A percentile compares a stretch with the other conserved stretches of the same genome.
Conservation (phyloP, 805 yeast species). For the Kazachstania viticola region DNA sequence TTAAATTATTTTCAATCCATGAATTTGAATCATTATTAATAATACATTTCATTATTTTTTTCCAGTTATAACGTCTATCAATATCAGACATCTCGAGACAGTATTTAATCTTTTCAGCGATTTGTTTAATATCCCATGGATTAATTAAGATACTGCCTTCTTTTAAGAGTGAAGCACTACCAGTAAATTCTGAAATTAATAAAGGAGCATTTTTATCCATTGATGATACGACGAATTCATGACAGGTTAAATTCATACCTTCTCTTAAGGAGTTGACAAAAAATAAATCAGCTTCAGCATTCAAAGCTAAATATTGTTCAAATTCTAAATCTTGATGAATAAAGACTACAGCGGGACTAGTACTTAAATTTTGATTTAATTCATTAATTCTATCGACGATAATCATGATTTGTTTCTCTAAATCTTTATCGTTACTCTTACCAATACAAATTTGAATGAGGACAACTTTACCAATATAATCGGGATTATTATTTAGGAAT, state of each 20-base stretch:
- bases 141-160: slow-evolving; percentile 68
- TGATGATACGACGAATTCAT: slow-evolving; percentile 78
- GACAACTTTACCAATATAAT: slow-evolving; percentile 54
- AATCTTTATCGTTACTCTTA: slow-evolving; percentile 43
- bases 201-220: slow-evolving; percentile 64
- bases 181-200: slow-evolving; percentile 85
- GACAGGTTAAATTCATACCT: slow-evolving; percentile 94
- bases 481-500: slow-evolving; percentile 63
- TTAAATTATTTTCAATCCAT: slow-evolving; percentile 58
- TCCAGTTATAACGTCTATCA: slow-evolving; percentile 54
- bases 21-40: slow-evolving; percentile 54
- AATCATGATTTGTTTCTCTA: slow-evolving; percentile 60
- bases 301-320: slow-evolving; percentile 77
- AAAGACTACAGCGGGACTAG: slow-evolving; percentile 72
- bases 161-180: slow-evolving; percentile 70
- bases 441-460: slow-evolving; percentile 74
- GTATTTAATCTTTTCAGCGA: slow-evolving; percentile 46
- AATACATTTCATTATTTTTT: slow-evolving; percentile 43
- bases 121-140: slow-evolving; percentile 75
- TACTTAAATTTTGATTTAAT: slow-evolving; percentile 55
- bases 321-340: slow-evolving; percentile 82
- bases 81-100: slow-evolving; percentile 51
- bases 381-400: slow-evolving; percentile 82
- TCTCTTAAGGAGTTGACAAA: slow-evolving; percentile 88
- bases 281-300: slow-evolving; percentile 77